phyloP scores from a whole-genome alignment of 176 grass and related monocot species.

The Olyra latifolia region DNA sequence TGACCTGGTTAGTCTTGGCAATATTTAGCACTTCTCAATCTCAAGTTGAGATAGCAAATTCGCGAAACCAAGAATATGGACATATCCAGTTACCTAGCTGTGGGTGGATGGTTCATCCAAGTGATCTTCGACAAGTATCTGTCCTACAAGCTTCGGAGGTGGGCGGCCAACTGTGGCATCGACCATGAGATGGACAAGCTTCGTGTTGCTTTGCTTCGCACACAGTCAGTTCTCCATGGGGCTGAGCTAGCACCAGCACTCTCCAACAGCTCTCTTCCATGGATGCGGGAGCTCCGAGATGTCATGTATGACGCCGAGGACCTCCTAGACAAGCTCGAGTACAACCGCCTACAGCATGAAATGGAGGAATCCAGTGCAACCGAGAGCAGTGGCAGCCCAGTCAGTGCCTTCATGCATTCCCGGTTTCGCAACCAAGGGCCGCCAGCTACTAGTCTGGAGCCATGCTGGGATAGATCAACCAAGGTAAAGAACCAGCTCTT shows the following conservation, averaged over 20 bases:
- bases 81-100: constrained; percentile 30
- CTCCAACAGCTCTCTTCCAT: constrained; percentile 18
- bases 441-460: not conserved
- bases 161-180: constrained; percentile 45
- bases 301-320: constrained; percentile 56
- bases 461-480: constrained; percentile 21
- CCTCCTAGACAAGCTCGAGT: constrained; percentile 65
- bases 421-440: constrained; percentile 20
- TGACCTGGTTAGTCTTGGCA: not conserved
- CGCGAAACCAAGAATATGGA: constrained; percentile 19
- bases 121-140: constrained; percentile 67
- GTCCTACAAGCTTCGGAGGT: constrained; percentile 44
- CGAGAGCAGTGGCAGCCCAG: constrained; percentile 26
- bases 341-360: constrained; percentile 47
- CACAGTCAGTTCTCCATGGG: constrained; percentile 37
- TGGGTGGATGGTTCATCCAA: constrained; percentile 68
- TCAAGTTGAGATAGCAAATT: not conserved
- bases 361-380: constrained; percentile 36
- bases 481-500: constrained; percentile 19
- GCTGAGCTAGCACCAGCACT: constrained; percentile 26
- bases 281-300: constrained; percentile 46
- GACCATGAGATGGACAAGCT: constrained; percentile 45
- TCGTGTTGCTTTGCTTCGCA: constrained; percentile 46
- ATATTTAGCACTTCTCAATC: not conserved
- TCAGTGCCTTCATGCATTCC: constrained; percentile 16